phyloP scores from a whole-genome alignment of 1,284 basidiomycete species.

The Austroboletus novae-zelandiae region DNA sequence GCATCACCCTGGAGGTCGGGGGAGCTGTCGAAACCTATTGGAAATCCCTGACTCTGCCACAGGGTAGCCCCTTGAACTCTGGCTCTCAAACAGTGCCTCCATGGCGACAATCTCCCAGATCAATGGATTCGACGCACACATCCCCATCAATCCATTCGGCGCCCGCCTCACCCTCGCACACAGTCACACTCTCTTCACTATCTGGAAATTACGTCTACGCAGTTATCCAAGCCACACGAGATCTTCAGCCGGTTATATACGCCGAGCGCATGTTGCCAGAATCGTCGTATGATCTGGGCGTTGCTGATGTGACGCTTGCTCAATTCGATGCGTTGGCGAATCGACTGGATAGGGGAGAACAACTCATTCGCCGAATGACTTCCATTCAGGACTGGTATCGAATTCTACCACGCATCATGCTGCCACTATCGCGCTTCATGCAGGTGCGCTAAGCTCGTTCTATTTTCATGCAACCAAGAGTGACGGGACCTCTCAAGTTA shows the following conservation, averaged over 20 bases:
- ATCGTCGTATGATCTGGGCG: slow-evolving; percentile 71
- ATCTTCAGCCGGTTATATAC: slow-evolving; percentile 84
- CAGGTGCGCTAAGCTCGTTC: slow-evolving; percentile 44
- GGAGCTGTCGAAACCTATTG: slow-evolving; percentile 96
- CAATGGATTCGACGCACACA: slow-evolving; percentile 54
- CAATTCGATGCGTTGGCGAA: slow-evolving; percentile 76
- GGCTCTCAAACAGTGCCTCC: slow-evolving; percentile 24
- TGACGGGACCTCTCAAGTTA: slow-evolving; percentile 40
- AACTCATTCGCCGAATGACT: slow-evolving; percentile 27
- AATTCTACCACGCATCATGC: slow-evolving; percentile 55
- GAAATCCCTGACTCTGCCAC: slow-evolving; percentile 79
- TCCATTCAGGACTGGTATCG: slow-evolving; percentile 57
- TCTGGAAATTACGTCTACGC: slow-evolving; percentile 86
- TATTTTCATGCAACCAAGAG: background rate
- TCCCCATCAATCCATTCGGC: slow-evolving; percentile 61
- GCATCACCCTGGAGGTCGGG: slow-evolving; percentile 93
- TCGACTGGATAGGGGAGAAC: slow-evolving; percentile 45
- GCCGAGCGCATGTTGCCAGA: slow-evolving; percentile 73
- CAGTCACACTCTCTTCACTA: slow-evolving; percentile 82
- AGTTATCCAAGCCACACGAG: slow-evolving; percentile 89
- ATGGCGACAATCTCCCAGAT: slow-evolving; percentile 35
- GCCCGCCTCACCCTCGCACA: slow-evolving; percentile 37
- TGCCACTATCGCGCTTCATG: slow-evolving; percentile 70
- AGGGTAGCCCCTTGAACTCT: slow-evolving; percentile 39
- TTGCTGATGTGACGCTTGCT: slow-evolving; percentile 77